Evolutionary conservation across 345 rosid species (phyloP), one percentile per base, ranked within the genome.

Genomic region (Populus simonii): DNA sequence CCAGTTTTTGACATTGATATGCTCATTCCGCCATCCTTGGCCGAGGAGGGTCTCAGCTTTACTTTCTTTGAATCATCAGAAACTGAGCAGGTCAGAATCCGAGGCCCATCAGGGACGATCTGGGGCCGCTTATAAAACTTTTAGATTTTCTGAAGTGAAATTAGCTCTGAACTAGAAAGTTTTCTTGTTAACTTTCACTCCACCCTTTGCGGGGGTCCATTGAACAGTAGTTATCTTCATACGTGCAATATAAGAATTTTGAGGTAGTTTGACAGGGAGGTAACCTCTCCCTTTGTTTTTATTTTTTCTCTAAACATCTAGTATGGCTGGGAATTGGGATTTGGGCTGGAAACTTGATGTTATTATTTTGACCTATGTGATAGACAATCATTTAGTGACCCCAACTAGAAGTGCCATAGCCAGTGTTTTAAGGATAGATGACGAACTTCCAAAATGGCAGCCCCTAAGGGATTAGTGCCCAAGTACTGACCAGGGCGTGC

Each of bases 41-140:
- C 55, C 45, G 45, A 45, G 35, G 74, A 20, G 79, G 61, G 77
- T 63, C 74, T 75, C 55, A 51, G 70, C 65, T 22, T 78, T 70
- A 78, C 57, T 66, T 20, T 9, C 16, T 20, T 77, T 11, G 72
- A 68, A 36, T 36, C 51, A 65, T 41, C 0, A 17, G 41, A 25
- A 70, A 49, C 27, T n/a, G 69, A 27, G 68, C 65, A 25, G 51
- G 41, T 75, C 75, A 35, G 57, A 76, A 74, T 72, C 43, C 79
- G 31, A 69, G 73, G 72, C 27, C 11, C 10, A 1, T 61, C 55
- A 70, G 41, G 36, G 35, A 76, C 73, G 68, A 23, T 73, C 68
- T 61, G 27, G 65, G 47, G 39, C 70, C 23, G 67, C 66, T 74
- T 45, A 43, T 62, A 49, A 74, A 61, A 45, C 62, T 79, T 73